These are phyloP conservation scores for Backusella westeae DNA, from an alignment of 192 early-diverging fungal species.

Conservation along the genomic window DNA sequence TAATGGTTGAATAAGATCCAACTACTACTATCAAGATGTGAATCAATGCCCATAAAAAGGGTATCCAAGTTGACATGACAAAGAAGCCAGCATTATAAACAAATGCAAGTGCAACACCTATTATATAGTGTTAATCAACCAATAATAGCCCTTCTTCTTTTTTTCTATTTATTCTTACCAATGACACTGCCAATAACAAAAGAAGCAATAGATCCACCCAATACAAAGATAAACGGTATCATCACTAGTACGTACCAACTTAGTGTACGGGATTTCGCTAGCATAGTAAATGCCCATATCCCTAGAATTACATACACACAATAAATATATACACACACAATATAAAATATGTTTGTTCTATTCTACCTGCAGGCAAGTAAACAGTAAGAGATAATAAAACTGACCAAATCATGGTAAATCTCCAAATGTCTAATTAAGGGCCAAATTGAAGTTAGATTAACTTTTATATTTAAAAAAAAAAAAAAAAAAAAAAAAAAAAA, in stretches of 20 bases:
- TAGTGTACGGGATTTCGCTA: constrained; percentile 34
- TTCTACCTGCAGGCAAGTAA: constrained; percentile 58
- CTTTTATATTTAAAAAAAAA: not conserved
- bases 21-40: constrained; percentile 63
- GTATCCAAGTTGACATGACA: constrained; percentile 72
- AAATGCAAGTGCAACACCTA: constrained; percentile 55
- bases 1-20: constrained; percentile 57
- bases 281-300: constrained; percentile 42
- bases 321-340: constrained; percentile 23
- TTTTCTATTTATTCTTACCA: constrained; percentile 32
- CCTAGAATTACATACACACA: constrained; percentile 20
- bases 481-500: not conserved
- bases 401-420: constrained; percentile 61
- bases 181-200: constrained; percentile 45
- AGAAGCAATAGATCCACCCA: constrained; percentile 38
- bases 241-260: constrained; percentile 25
- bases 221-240: constrained; percentile 38
- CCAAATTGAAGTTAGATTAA: not conserved
- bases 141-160: not conserved
- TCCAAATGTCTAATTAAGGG: constrained; percentile 52
- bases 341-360: constrained; percentile 34
- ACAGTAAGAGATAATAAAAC: constrained; percentile 54
- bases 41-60: constrained; percentile 66
- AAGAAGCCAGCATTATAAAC: constrained; percentile 64
- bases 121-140: not conserved